Evolutionary conservation across 2,329 filamentous ascomycete species (phyloP).

Genomic region (Ceratocystis smalleyi): DNA sequence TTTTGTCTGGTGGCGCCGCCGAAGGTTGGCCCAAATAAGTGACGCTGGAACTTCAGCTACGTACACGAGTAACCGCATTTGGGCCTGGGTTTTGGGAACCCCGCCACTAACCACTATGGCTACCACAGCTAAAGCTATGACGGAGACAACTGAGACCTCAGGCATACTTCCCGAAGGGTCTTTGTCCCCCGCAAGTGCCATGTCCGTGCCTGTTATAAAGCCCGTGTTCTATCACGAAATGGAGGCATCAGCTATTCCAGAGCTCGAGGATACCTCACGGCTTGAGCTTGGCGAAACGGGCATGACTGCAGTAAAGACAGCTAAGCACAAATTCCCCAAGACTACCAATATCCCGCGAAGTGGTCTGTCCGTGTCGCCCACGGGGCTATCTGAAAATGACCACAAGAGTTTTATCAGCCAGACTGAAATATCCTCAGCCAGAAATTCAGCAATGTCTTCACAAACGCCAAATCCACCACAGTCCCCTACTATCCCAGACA

Average conservation of each 20-base stretch:
- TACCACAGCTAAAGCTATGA: slow-evolving; percentile 29
- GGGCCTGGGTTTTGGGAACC: slow-evolving; percentile 35
- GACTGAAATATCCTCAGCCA: not conserved
- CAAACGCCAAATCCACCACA: not conserved
- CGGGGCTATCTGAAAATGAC: not conserved
- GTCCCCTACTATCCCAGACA: slow-evolving; percentile 3
- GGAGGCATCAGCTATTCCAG: not conserved
- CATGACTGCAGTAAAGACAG: not conserved
- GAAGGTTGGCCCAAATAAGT: slow-evolving; percentile 28
- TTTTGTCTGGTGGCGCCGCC: slow-evolving; percentile 32
- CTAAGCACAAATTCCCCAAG: not conserved
- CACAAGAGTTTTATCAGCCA: not conserved
- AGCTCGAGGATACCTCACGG: not conserved
- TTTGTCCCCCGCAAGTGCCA: not conserved
- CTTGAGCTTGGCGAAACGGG: not conserved
- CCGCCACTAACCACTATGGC: slow-evolving; percentile 21
- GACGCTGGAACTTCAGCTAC: slow-evolving; percentile 29
- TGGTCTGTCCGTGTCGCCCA: not conserved
- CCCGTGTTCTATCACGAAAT: not conserved
- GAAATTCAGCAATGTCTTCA: not conserved
- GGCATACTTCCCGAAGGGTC: not conserved
- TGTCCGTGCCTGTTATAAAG: not conserved
- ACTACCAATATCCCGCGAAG: not conserved
- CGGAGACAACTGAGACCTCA: slow-evolving; percentile 26
- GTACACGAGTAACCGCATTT: slow-evolving; percentile 33